phyloP scores from a whole-genome alignment of 305 asterid species.

The Salvia sclarea region DNA sequence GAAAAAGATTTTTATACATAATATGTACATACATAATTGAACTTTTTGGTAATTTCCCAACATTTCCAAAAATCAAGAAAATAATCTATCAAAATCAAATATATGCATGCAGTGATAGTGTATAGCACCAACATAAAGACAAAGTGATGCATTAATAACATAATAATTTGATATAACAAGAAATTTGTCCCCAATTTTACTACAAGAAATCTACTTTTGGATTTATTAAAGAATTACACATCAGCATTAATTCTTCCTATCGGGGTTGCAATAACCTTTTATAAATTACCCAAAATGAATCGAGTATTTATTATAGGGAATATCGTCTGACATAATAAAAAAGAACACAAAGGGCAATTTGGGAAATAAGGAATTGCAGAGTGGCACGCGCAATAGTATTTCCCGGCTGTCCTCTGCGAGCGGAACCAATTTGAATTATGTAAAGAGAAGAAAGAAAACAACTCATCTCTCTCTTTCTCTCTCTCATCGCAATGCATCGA shows the following conservation, averaged over 20 bases:
- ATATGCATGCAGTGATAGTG: no score
- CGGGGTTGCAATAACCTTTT: background rate
- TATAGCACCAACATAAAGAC: no score
- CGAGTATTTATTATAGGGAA: background rate
- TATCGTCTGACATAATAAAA: background rate
- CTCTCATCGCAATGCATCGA: no score
- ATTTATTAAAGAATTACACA: background rate
- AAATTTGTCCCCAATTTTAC: background rate
- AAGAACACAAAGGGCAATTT: background rate
- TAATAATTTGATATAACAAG: no score
- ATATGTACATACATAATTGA: no score
- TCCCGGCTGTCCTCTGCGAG: slow-evolving; percentile 15
- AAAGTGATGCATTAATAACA: no score
- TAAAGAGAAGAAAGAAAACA: background rate
- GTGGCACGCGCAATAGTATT: slow-evolving; percentile 20
- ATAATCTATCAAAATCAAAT: slow-evolving; percentile 11
- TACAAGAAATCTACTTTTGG: background rate
- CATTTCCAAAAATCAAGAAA: no score
- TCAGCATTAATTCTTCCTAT: background rate
- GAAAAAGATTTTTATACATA: no score
- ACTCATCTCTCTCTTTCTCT: background rate
- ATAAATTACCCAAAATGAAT: no score
- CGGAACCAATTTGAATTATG: slow-evolving; percentile 23
- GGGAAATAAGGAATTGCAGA: slow-evolving; percentile 9
- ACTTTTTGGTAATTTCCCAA: no score